These are phyloP conservation scores for Solanum peruvianum DNA, from an alignment of 257 asterid genomes.

Conservation along the genomic window DNA sequence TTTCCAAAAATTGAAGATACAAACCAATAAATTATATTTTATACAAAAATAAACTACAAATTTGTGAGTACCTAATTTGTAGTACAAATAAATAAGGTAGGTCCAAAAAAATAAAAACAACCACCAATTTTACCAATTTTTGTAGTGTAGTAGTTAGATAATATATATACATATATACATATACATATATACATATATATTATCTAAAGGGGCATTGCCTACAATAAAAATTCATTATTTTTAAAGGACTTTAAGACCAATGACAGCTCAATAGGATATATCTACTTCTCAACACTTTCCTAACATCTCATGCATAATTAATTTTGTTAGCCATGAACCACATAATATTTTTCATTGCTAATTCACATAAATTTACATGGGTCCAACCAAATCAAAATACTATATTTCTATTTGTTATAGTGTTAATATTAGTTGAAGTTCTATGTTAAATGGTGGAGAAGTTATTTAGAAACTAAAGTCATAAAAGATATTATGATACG, in stretches of 20 bases:
- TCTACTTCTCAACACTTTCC: neutral
- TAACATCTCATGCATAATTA: neutral
- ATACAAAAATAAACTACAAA: neutral
- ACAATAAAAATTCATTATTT: neutral
- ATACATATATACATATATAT: no score
- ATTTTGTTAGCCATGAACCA: neutral
- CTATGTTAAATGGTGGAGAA: neutral
- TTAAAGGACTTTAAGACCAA: neutral
- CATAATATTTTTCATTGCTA: neutral
- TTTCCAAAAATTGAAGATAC: neutral
- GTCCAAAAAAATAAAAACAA: neutral
- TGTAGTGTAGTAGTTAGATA: neutral
- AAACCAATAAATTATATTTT: neutral
- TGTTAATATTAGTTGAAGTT: no score
- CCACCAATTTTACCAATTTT: neutral
- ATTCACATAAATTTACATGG: neutral
- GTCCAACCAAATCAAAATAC: neutral
- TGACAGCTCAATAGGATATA: neutral
- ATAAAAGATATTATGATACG: neutral
- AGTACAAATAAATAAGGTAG: neutral
- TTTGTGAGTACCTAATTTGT: neutral
- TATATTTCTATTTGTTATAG: neutral
- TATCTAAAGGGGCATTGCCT: neutral
- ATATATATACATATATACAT: no score
- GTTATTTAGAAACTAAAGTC: neutral